phyloP scores from a whole-genome alignment of 2,329 filamentous ascomycete species.

The Microdochium nivale region DNA sequence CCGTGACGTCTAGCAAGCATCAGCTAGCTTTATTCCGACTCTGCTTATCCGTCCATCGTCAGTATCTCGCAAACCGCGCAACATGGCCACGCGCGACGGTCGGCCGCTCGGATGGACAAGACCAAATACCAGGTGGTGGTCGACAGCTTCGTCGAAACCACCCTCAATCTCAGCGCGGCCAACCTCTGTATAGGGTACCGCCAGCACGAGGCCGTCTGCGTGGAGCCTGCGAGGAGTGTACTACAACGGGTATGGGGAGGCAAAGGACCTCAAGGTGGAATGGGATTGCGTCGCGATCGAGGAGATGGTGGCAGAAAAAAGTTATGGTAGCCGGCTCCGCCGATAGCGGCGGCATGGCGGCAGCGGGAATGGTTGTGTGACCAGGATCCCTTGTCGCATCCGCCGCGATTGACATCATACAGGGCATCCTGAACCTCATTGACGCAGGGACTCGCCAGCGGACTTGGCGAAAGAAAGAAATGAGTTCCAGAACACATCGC shows the following conservation, averaged over 20 bases:
- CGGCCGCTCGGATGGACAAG: slow-evolving; percentile 23
- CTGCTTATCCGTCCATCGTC: too few relatives aligned
- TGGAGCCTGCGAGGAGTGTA: slow-evolving; percentile 53
- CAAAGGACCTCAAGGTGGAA: slow-evolving; percentile 34
- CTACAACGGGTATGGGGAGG: slow-evolving; percentile 52
- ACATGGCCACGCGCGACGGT: not conserved
- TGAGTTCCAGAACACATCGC: too few relatives aligned
- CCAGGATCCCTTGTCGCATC: not conserved
- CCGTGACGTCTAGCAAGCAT: too few relatives aligned
- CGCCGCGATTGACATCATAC: not conserved
- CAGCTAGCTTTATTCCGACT: too few relatives aligned
- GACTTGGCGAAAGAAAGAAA: too few relatives aligned
- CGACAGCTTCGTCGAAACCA: slow-evolving; percentile 2
- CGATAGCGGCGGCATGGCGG: not conserved
- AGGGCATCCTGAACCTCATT: not conserved
- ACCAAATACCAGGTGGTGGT: slow-evolving; percentile 27
- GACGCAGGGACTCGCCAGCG: not conserved
- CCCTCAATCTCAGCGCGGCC: slow-evolving; percentile 3
- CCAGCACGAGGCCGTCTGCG: slow-evolving; percentile 46
- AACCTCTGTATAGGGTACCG: slow-evolving; percentile 30
- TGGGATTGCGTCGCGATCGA: slow-evolving; percentile 8
- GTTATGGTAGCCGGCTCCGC: not conserved
- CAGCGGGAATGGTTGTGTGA: not conserved
- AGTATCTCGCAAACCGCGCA: too few relatives aligned
- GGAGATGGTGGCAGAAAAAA: not conserved